Base-by-base conservation (phyloP, 129 eudicot species). In the Pulicaria dysenterica region DNA sequence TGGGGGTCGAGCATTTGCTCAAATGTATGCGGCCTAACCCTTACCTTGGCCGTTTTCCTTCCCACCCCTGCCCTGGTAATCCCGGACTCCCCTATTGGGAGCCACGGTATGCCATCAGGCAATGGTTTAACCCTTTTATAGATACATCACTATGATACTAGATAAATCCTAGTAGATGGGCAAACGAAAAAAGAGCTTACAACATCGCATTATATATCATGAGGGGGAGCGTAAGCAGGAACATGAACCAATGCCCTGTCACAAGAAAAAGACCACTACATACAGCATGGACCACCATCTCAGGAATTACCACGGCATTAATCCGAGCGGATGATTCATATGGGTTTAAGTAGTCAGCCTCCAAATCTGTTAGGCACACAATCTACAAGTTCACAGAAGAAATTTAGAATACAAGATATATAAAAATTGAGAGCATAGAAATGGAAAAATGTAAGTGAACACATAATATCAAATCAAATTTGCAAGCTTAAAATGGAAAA, bases 161-260 rank as follows among this genome's bases (percentile, higher is more conserved):
- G 39, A 31, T 58, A 51, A 69, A 50, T 24, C 36, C 48, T 8
- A 10, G 58, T 65, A 43, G 73, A 55, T 65, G 10, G 41, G 36
- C 2, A 76, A n/a, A n/a, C n/a, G n/a, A n/a, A n/a, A 24, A 43
- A 59, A 10, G 43, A 76, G 80, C 97, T 80, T 85, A 91, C 97
- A 73, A 71, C 82, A 55, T 83, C 6, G 84, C 54, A 80, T 78
- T 86, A 72, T 81, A 79, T 65, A 81, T 77, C 15, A 85, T 63
- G 47, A 81, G 69, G n/a, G 89, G 89, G 59, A 88, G 80, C 4
- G 92, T 79, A 47, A 91, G 41, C 6, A 88, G 68, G 78, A 91
- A 91, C 89, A 91, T 67, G 72, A 88, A 56, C 88, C 88, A 88
- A 76, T 91, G 88, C 58, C 95, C 97, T 19, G 97, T 85, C 38